Base-by-base conservation (phyloP, 1,284 basidiomycete species). In the Apiotrichum laibachii region DNA sequence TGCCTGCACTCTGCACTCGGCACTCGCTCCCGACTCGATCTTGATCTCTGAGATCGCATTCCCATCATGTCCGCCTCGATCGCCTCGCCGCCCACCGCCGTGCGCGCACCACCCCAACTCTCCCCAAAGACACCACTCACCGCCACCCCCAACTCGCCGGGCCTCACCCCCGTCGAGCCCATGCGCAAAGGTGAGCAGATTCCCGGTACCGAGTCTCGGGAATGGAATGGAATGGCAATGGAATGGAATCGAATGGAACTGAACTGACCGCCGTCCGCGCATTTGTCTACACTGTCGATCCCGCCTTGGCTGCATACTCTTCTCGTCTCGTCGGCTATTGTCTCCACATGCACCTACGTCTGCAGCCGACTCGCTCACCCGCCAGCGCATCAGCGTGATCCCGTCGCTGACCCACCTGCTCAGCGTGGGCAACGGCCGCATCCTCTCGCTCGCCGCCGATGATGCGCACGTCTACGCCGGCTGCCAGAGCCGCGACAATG, bases 381-480 rank as follows among this genome's bases (percentile, higher is more conserved):
- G 77, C 39, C 72, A 74, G 55, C 63, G 70, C 49, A 72, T 73
- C 56, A 72, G 75, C 37, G 70, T 73, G 52, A 67, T 74, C 64
- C 77, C 77, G 1, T 68, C 72, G 11, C 59, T 77, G 44, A 71
- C 69, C n/a, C 77, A 79, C 62, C 55, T 79, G 45, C 67, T 79
- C 19, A 72, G 67, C 50, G 75, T 76, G 9, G 75, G 73, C 19
- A 63, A 65, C 18, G 75, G 73, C 0, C 63, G 72, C 21, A 86
- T 92, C 1, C 81, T 93, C 42, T 86, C 88, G 71, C 79, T 94
- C 8, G 87, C 86, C 19, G 85, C 88, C 2, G 86, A 88, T 69
- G 83, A 84, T 5, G 73, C 81, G 7, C 83, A 88, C 70, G 88
- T 95, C 55, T 95, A 88, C 71, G 89, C 87, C 46, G 92, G 92